Conservation (phyloP, 192 early-diverging fungal species). For the Backusella psychrophila region DNA sequence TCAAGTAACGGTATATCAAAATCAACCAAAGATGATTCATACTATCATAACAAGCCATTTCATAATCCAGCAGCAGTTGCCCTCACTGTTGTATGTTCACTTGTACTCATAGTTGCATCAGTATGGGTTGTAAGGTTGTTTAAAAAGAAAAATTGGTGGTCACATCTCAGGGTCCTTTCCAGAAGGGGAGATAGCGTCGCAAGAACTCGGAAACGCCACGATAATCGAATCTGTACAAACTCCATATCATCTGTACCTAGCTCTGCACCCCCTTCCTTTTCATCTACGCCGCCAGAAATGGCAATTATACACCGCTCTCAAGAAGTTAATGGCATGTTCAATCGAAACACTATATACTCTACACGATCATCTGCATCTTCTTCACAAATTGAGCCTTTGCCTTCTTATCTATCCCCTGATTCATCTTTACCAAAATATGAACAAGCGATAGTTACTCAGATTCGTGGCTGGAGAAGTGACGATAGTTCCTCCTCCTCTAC, state of each 20-base stretch:
- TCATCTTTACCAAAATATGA: constrained; percentile 23
- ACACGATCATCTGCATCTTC: not conserved
- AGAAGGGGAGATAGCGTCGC: not conserved
- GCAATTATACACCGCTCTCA: not conserved
- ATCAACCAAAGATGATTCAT: not conserved
- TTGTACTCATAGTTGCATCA: not conserved
- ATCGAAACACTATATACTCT: not conserved
- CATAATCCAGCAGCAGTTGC: constrained; percentile 8
- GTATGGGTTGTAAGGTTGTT: not conserved
- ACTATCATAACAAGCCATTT: not conserved
- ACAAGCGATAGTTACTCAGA: constrained; percentile 24
- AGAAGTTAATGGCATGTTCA: not conserved
- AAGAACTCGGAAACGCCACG: not conserved
- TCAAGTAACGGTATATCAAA: not conserved
- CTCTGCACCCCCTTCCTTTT: constrained; percentile 20
- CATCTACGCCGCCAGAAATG: constrained; percentile 14
- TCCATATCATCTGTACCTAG: constrained; percentile 9
- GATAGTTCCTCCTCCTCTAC: not conserved
- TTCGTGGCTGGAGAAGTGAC: constrained; percentile 7
- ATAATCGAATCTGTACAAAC: not conserved
- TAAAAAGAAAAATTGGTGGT: not conserved
- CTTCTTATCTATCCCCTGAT: constrained; percentile 17
- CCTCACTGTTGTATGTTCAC: not conserved
- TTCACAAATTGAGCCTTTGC: constrained; percentile 9
- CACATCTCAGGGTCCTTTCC: not conserved